phyloP scores from a whole-genome alignment of 495 filamentous ascomycete species.

The Aspergillus kassunensis region DNA sequence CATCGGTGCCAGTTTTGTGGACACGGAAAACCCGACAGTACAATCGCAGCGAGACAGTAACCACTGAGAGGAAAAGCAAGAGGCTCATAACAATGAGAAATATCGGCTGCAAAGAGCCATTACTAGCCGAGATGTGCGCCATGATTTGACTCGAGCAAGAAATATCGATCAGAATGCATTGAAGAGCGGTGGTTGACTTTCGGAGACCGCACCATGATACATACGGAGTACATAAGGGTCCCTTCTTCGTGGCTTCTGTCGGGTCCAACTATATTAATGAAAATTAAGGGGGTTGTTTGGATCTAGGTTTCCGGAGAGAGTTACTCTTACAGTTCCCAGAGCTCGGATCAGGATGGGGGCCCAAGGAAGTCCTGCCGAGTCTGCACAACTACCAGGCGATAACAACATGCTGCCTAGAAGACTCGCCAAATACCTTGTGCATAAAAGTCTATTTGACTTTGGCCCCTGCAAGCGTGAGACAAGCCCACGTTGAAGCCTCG shows the following conservation, averaged over 20 bases:
- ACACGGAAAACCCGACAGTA: slow-evolving; percentile 7
- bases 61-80: slow-evolving; percentile 9
- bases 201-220: background rate
- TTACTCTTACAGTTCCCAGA: no score
- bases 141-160: slow-evolving; percentile 5
- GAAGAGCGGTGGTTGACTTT: background rate
- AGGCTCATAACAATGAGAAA: slow-evolving; percentile 12
- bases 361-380: no score
- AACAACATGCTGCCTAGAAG: no score
- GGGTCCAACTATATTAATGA: no score
- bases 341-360: no score
- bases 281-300: no score
- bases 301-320: no score
- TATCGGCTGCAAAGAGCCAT: slow-evolving; percentile 18
- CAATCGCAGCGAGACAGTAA: slow-evolving; percentile 11
- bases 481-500: no score
- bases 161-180: background rate
- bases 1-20: slow-evolving; percentile 12
- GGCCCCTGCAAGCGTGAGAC: no score
- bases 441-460: background rate
- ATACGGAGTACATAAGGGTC: background rate
- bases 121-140: slow-evolving; percentile 15
- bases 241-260: no score
- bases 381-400: no score
- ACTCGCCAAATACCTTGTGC: background rate